Evolutionary conservation across 169 alveolate species (phyloP), one percentile per base, ranked within the genome.

Genomic region (Plasmodium falciparum): DNA sequence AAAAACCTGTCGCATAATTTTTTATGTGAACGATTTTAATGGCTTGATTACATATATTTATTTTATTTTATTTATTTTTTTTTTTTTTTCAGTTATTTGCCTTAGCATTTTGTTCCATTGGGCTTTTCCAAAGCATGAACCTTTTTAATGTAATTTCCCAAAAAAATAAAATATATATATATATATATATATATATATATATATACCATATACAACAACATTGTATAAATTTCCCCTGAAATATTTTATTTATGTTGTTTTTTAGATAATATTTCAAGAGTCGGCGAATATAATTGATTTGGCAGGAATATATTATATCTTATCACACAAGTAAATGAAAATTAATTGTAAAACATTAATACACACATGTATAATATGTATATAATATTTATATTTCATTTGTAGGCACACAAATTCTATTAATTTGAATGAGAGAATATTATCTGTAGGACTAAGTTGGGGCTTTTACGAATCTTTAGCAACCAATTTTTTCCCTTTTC

Each of bases 391-490:
- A 58, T 33, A 56, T 22, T 58, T 1, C 24, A 47, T 59, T 15
- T 33, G 71, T 61, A 78, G 89, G 33, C 89, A 78, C 67, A 78
- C 63, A 20, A 65, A 66, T 61, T 65, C 71, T 11, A 24, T 78
- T 2, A 78, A 65, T 52, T 49, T 78, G 61, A 78, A 78, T 6
- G 76, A 67, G 75, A 78, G 89, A 15, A 63, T 78, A 78, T 47
- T 78, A 59, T 78, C 89, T n/a, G 76, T 67, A 13, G 89, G 89
- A 20, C 63, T 78, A 39, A 78, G 89, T 70, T 78, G 89, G 89
- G 89, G 89, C 17, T 78, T 78, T 61, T 78, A 50, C 45, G 89
- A 78, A 65, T 78, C 89, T 13, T 15, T 78, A 26, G 89, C 89
- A 43, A 78, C 89, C 33, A 78, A 78, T 43, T 78, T 78, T 66